Evolutionary conservation across 345 rosid genomes (phyloP).

Genomic region (Aegle marmelos): DNA sequence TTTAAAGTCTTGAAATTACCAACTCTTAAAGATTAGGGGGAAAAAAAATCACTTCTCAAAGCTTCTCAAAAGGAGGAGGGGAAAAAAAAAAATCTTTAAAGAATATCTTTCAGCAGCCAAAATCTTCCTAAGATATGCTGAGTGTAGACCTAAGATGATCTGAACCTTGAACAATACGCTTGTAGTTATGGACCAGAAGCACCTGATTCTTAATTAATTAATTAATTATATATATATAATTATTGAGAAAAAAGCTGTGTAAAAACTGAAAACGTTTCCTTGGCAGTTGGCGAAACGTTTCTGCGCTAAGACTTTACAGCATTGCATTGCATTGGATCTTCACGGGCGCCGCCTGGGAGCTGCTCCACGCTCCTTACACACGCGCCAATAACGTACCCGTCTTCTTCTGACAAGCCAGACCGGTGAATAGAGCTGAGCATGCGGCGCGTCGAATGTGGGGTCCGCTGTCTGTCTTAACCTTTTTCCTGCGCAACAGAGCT

Average conservation of each 20-base stretch:
- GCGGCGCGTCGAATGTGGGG: neutral
- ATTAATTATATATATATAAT: neutral
- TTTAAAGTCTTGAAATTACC: no score
- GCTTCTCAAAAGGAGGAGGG: neutral
- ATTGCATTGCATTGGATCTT: neutral
- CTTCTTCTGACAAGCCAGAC: neutral
- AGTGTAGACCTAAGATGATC: no score
- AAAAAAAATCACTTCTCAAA: neutral
- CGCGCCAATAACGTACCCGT: neutral
- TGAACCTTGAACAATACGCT: neutral
- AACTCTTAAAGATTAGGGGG: no score
- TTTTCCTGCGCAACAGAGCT: neutral
- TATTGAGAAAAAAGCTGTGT: neutral
- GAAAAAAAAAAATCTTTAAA: no score
- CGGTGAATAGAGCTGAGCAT: neutral
- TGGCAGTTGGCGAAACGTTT: conserved; percentile 7
- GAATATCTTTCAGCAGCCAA: no score
- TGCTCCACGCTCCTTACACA: neutral
- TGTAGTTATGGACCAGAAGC: neutral
- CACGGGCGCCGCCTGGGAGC: neutral
- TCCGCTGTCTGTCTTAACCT: neutral
- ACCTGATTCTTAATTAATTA: conserved; percentile 13
- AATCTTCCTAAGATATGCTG: no score
- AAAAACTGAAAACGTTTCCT: neutral
- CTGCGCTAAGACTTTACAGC: conserved; percentile 12